Conservation (phyloP, 257 asterid species). For the Rauvolfia tetraphylla region DNA sequence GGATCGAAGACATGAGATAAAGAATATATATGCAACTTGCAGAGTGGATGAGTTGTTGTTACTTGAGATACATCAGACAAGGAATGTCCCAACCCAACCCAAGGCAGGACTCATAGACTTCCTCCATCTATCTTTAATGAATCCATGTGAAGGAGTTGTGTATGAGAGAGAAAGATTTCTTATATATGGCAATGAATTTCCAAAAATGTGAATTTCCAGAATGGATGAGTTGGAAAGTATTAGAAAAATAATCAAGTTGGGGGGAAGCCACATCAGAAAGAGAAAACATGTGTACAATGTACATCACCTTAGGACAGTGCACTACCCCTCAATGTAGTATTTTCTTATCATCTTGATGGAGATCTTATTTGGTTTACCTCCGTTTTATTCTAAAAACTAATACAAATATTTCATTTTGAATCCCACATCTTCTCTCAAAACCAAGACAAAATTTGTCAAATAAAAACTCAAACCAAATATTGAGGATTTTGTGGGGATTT, state of each 20-base stretch:
- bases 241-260: neutral
- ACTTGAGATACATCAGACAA: conserved; percentile 6
- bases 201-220: neutral
- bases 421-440: too few relatives aligned
- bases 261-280: neutral
- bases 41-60: conserved; percentile 30
- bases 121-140: neutral
- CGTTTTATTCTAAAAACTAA: too few relatives aligned
- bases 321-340: neutral
- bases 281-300: neutral
- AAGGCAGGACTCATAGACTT: neutral
- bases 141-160: conserved; percentile 4
- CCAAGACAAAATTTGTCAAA: too few relatives aligned
- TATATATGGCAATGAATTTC: too few relatives aligned
- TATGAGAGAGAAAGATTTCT: neutral
- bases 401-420: too few relatives aligned
- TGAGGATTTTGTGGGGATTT: neutral
- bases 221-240: neutral
- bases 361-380: too few relatives aligned
- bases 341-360: neutral
- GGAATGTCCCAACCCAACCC: conserved; percentile 12
- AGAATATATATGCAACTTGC: conserved; percentile 28
- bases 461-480: too few relatives aligned
- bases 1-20: neutral
- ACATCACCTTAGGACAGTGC: neutral